Percentiles rank a stretch among this genome's conserved stretches.
Evolutionary conservation across 2,329 filamentous ascomycete genomes (phyloP).

Genomic region (Hypoxylon sp.): DNA sequence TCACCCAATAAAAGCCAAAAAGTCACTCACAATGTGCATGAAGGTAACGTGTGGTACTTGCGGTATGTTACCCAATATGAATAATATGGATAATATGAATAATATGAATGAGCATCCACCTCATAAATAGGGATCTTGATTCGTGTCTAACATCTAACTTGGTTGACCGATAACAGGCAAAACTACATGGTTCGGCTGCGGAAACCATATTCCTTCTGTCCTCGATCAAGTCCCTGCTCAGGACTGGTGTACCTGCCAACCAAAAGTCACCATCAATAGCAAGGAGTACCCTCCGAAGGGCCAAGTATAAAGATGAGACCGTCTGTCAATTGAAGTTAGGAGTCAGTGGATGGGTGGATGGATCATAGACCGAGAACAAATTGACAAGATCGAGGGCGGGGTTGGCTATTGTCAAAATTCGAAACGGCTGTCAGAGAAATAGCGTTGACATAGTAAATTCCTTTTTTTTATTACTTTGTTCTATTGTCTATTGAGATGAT

Average conservation of each 20-base stretch:
- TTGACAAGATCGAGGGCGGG: not conserved
- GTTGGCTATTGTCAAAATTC: not conserved
- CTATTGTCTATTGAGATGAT: slow-evolving; percentile 1
- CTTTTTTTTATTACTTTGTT: slow-evolving; percentile 3
- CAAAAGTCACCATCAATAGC: slow-evolving; percentile 73
- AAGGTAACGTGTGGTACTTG: slow-evolving; percentile 74
- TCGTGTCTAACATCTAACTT: slow-evolving; percentile 7
- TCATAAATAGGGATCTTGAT: not conserved
- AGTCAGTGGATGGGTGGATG: not conserved
- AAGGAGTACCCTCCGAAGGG: slow-evolving; percentile 77
- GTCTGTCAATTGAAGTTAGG: not conserved
- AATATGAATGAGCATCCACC: not conserved
- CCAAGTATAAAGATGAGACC: slow-evolving; percentile 31
- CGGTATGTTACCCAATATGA: slow-evolving; percentile 65
- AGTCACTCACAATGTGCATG: slow-evolving; percentile 71
- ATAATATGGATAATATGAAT: not conserved
- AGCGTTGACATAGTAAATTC: not conserved
- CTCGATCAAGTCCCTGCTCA: slow-evolving; percentile 71
- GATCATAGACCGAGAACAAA: not conserved
- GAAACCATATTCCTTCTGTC: slow-evolving; percentile 72
- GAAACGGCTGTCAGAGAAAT: not conserved
- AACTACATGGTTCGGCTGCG: slow-evolving; percentile 76
- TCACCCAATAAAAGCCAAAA: slow-evolving; percentile 4
- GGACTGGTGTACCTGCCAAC: slow-evolving; percentile 76
- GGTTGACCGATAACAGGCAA: slow-evolving; percentile 62